Conservation (phyloP, 108 stramenopile species). For the Skeletonema marinoi region DNA sequence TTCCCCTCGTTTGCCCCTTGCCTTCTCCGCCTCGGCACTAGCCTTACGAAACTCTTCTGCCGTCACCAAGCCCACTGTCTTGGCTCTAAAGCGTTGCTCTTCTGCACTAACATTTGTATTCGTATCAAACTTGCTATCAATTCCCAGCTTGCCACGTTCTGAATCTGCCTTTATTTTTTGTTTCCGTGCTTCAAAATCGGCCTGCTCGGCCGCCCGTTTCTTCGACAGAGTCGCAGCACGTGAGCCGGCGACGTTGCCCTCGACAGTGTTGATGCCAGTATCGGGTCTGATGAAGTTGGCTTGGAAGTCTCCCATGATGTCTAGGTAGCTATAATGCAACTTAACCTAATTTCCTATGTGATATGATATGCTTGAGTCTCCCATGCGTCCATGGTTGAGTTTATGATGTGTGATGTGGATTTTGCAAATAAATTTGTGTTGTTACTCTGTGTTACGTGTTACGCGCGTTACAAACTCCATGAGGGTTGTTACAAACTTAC, state of each 20-base stretch:
- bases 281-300: conserved; percentile 79
- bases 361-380: too few relatives aligned
- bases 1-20: conserved; percentile 15
- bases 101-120: conserved; percentile 38
- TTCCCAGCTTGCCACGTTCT: conserved; percentile 42
- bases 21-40: conserved; percentile 44
- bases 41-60: conserved; percentile 80
- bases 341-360: too few relatives aligned
- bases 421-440: too few relatives aligned
- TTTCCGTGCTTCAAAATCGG: conserved; percentile 70
- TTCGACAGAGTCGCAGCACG: conserved; percentile 74
- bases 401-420: too few relatives aligned
- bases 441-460: too few relatives aligned
- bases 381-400: too few relatives aligned
- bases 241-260: conserved; percentile 84
- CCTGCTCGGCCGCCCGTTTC: conserved; percentile 74
- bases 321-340: too few relatives aligned
- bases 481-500: too few relatives aligned
- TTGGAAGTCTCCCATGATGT: conserved; percentile 86
- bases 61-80: conserved; percentile 86
- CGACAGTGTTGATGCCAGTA: conserved; percentile 83
- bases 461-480: too few relatives aligned
- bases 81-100: conserved; percentile 59
- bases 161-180: conserved; percentile 52
- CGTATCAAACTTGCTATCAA: conserved; percentile 55